Evolutionary conservation across 129 eudicot genomes (phyloP).

Genomic region (Arctium lappa): DNA sequence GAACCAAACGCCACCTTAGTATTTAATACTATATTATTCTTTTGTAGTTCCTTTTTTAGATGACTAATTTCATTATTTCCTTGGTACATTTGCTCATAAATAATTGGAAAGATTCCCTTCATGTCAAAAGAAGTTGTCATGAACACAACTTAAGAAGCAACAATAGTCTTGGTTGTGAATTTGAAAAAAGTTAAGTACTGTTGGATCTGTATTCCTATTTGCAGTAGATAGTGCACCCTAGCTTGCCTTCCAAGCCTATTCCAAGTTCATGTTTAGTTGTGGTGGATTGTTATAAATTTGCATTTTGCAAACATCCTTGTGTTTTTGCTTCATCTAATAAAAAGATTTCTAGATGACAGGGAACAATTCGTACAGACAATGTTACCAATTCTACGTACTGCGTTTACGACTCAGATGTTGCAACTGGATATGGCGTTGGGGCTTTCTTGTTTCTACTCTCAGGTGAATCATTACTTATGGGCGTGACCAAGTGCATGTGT

Average conservation of each 20-base stretch:
- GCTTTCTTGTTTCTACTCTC: slow-evolving; percentile 86
- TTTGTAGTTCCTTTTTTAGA: background rate
- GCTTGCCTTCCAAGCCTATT: background rate
- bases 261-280: background rate
- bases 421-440: slow-evolving; percentile 93
- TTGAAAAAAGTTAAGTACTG: background rate
- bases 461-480: slow-evolving; percentile 90
- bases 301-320: background rate
- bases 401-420: slow-evolving; percentile 83
- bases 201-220: background rate
- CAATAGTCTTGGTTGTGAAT: background rate
- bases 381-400: slow-evolving; percentile 72
- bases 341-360: slow-evolving; percentile 40
- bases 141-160: background rate
- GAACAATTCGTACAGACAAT: slow-evolving; percentile 46
- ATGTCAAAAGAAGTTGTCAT: background rate
- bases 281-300: background rate
- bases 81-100: background rate
- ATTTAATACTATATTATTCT: background rate
- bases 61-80: background rate
- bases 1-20: too few species aligned
- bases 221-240: background rate
- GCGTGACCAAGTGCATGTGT: slow-evolving; percentile 94
- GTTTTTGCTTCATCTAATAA: background rate
- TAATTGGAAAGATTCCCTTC: background rate